phyloP scores from a whole-genome alignment of 495 filamentous ascomycete genomes.

The Penicillium desertorum region DNA sequence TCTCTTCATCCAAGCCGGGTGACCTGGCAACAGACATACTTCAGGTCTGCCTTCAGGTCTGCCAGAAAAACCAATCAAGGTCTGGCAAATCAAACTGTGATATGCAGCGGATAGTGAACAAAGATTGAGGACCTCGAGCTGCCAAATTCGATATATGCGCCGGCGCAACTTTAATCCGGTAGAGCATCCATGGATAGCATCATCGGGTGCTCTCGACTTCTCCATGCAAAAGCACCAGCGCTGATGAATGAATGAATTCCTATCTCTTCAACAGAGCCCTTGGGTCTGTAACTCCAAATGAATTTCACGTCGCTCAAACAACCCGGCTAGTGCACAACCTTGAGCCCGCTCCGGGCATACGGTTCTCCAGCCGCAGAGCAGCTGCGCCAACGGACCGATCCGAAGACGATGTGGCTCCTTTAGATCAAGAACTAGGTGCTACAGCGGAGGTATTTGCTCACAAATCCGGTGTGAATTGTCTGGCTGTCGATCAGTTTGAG shows the following conservation, averaged over 20 bases:
- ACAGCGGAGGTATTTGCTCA: slow-evolving; percentile 57
- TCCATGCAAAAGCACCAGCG: neutral
- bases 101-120: neutral
- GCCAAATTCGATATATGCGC: slow-evolving; percentile 19
- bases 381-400: slow-evolving; percentile 17
- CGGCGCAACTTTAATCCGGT: slow-evolving; percentile 30
- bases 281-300: slow-evolving; percentile 59
- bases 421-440: slow-evolving; percentile 22
- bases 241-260: slow-evolving; percentile 72
- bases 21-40: slow-evolving; percentile 29
- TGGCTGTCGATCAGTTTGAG: slow-evolving; percentile 75
- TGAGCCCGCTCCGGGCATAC: slow-evolving; percentile 60
- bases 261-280: slow-evolving; percentile 70
- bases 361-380: slow-evolving; percentile 61
- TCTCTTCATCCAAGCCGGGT: slow-evolving; percentile 25
- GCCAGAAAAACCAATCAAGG: slow-evolving; percentile 9
- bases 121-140: neutral
- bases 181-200: slow-evolving; percentile 16
- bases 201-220: neutral
- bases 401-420: slow-evolving; percentile 15
- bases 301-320: slow-evolving; percentile 62
- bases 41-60: slow-evolving; percentile 1
- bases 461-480: slow-evolving; percentile 69
- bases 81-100: neutral
- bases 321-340: slow-evolving; percentile 60